Evolutionary conservation across 768 basidiomycete species (phyloP).

Genomic region (Lentinus tigrinus): DNA sequence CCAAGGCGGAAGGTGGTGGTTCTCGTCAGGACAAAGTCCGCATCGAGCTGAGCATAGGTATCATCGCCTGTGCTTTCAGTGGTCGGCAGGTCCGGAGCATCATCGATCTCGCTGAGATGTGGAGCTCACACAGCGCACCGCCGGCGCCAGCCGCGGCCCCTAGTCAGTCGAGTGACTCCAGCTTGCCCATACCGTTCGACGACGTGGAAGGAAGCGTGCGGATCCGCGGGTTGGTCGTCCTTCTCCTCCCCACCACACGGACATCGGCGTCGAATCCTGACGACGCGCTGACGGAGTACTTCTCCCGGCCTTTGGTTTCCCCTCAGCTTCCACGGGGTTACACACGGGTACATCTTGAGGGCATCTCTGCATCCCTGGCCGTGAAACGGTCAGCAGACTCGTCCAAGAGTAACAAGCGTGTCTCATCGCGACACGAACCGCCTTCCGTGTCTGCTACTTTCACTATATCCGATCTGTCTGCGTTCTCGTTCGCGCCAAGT

Average conservation of each 20-base stretch:
- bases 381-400: background rate
- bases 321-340: slow-evolving; percentile 50
- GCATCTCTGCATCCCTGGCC: slow-evolving; percentile 24
- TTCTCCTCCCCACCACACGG: slow-evolving; percentile 41
- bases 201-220: slow-evolving; percentile 33
- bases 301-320: slow-evolving; percentile 58
- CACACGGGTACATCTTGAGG: slow-evolving; percentile 41
- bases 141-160: background rate
- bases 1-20: background rate
- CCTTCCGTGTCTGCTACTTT: slow-evolving; percentile 5
- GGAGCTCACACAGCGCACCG: slow-evolving; percentile 18
- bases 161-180: background rate
- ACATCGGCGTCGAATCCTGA: slow-evolving; percentile 14
- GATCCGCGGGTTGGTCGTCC: slow-evolving; percentile 46
- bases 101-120: slow-evolving; percentile 31
- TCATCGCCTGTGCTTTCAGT: slow-evolving; percentile 53
- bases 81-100: slow-evolving; percentile 57
- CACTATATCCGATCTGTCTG: slow-evolving; percentile 47
- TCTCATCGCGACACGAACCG: background rate
- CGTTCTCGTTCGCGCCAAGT: slow-evolving; percentile 46
- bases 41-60: slow-evolving; percentile 45
- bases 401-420: background rate
- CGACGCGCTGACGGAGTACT: slow-evolving; percentile 41
- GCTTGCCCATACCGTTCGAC: slow-evolving; percentile 19
- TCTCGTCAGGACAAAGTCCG: slow-evolving; percentile 7